Base-by-base conservation (phyloP, 1,284 basidiomycete genomes). In the Entoloma clypeatum region DNA sequence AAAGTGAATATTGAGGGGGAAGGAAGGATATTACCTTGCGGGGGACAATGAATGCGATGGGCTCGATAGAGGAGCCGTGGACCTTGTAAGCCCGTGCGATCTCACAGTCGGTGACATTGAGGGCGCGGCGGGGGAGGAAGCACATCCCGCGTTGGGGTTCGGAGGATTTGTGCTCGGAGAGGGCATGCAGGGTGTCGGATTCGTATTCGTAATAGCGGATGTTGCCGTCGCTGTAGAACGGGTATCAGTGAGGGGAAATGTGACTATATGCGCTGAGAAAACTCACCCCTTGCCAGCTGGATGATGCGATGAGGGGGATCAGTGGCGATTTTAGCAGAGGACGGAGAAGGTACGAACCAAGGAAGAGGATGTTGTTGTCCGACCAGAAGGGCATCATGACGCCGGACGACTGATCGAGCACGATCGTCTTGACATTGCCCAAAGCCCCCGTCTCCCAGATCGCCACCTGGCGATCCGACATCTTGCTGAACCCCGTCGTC, bases 331-430 rank as follows among this genome's bases (percentile, higher is more conserved):
- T 11, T 8, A 38, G 22, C n/a, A n/a, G 24, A 9, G n/a, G 17
- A 31, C 34, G 41, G 7, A 22, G 36, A 19, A 13, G 18, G 16
- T 6, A 64, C 73, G 24, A 47, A 82, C 81, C 92, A 47, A 98
- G 76, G 79, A 97, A 97, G 45, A 97, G 71, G 43, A 98, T 83
- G 48, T 90, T 86, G 65, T 95, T 96, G 53, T 97, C 93, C 34
- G 80, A 83, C 82, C 91, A 99, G 80, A 95, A 97, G 1, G 95
- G 95, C 92, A 98, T 97, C 39, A 96, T 65, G 27, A 97, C 91
- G 36, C 95, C 94, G 17, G 91, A 81, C 41, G 85, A 87, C 61
- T 92, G 90, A 64, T 96, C 93, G 48, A 95, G 72, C 16, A 72
- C 75, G 41, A 80, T 69, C 44, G 79, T 90, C 68, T 92, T 92